A percentile compares a stretch with the other conserved stretches of the same genome.
phyloP scores from a whole-genome alignment of 306 rosid genomes.

The Rosa rugosa region DNA sequence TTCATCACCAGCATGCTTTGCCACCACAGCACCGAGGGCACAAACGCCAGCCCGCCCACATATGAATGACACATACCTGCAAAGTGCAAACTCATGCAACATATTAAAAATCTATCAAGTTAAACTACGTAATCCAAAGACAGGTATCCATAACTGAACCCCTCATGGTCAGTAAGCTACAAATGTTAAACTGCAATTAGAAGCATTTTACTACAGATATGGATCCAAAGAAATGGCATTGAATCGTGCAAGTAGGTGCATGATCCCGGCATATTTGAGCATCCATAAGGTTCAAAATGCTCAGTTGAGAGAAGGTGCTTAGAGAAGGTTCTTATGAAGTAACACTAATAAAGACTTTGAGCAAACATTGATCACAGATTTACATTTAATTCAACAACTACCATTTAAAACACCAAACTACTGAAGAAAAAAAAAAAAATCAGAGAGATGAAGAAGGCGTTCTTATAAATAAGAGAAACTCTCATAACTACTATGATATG shows the following conservation, averaged over 20 bases:
- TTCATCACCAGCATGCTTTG: conserved; percentile 65
- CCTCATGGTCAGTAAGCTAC: not conserved
- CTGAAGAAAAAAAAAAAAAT: not conserved
- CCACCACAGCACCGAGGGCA: conserved; percentile 79
- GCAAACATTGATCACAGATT: no score
- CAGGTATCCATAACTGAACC: conserved; percentile 7
- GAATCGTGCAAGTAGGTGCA: not conserved
- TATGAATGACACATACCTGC: conserved; percentile 71
- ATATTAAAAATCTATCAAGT: not conserved
- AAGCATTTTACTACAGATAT: not conserved
- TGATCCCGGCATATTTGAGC: not conserved
- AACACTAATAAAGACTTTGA: not conserved
- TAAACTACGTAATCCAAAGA: conserved; percentile 4
- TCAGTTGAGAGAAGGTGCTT: not conserved
- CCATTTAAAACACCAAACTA: not conserved
- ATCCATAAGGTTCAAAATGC: not conserved
- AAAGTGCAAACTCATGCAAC: conserved; percentile 31
- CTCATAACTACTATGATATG: not conserved
- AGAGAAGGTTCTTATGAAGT: no score
- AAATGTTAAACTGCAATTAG: not conserved
- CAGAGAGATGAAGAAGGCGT: not conserved
- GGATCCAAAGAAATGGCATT: not conserved
- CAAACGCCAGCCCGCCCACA: conserved; percentile 79
- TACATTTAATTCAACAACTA: not conserved
- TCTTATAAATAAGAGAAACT: not conserved